Percentiles rank a stretch among this genome's conserved stretches.
Evolutionary conservation across 495 filamentous ascomycete genomes (phyloP).

Genomic region (Delitschia confertaspora): DNA sequence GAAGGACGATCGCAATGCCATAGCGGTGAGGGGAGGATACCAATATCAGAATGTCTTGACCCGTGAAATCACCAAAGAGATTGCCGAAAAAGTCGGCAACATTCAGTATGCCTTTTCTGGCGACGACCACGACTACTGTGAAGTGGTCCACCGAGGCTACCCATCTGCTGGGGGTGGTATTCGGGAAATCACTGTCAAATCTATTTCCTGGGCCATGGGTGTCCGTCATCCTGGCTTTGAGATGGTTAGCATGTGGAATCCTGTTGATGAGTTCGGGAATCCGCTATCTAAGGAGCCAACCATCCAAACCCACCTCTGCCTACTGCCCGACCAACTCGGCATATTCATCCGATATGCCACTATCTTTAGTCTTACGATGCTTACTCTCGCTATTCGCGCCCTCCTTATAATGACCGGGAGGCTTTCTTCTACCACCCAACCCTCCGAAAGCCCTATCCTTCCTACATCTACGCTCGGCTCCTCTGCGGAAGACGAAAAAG

Average conservation of each 20-base stretch:
- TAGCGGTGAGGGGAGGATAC: conserved; percentile 66
- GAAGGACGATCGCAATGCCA: conserved; percentile 68
- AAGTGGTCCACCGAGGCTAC: conserved; percentile 64
- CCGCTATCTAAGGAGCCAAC: conserved; percentile 44
- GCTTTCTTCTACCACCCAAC: not conserved
- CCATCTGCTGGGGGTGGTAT: conserved; percentile 53
- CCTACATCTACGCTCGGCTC: conserved; percentile 13
- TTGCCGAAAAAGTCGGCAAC: conserved; percentile 41
- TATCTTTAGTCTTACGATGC: conserved; percentile 51
- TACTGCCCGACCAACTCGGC: conserved; percentile 77
- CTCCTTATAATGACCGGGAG: conserved; percentile 38
- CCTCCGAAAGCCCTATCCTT: conserved; percentile 11
- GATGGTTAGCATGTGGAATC: conserved; percentile 86
- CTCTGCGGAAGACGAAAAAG: conserved; percentile 26
- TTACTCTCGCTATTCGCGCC: conserved; percentile 52
- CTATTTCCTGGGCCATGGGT: conserved; percentile 93
- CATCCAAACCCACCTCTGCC: conserved; percentile 78
- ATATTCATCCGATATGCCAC: conserved; percentile 71
- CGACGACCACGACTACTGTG: conserved; percentile 98
- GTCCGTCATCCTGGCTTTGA: conserved; percentile 80
- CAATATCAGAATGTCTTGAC: conserved; percentile 95
- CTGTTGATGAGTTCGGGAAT: conserved; percentile 57
- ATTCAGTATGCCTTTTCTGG: conserved; percentile 81
- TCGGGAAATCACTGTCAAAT: conserved; percentile 89
- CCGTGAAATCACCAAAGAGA: conserved; percentile 57